Evolutionary conservation across 768 basidiomycete species (phyloP).

Genomic region (Hericium alpestre): DNA sequence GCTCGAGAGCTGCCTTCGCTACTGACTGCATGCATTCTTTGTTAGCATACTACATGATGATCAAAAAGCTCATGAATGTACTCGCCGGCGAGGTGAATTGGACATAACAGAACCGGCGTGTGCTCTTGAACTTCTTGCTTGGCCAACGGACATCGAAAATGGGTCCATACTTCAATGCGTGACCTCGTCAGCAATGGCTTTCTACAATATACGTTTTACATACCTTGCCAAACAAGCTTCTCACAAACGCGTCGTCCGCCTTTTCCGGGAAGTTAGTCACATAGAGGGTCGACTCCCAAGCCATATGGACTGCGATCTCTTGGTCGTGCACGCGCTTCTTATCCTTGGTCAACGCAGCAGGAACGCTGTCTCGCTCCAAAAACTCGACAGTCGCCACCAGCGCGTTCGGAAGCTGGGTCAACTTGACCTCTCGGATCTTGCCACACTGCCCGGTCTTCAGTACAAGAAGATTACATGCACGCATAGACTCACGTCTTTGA

Average conservation of each 20-base stretch:
- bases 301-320: constrained; percentile 79
- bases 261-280: constrained; percentile 91
- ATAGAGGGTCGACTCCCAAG: constrained; percentile 91
- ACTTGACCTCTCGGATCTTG: constrained; percentile 70
- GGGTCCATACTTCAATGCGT: constrained; percentile 58
- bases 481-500: constrained; percentile 64
- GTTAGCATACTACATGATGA: background rate
- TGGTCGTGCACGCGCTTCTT: constrained; percentile 73
- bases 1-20: constrained; percentile 68
- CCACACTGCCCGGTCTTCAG: constrained; percentile 56
- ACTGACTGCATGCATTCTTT: constrained; percentile 30
- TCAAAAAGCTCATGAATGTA: constrained; percentile 3
- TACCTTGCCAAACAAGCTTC: constrained; percentile 73
- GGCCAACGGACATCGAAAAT: constrained; percentile 97
- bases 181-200: background rate
- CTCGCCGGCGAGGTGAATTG: constrained; percentile 80
- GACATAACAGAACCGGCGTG: constrained; percentile 88
- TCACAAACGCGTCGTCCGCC: constrained; percentile 65
- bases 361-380: constrained; percentile 66
- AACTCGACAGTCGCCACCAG: constrained; percentile 89
- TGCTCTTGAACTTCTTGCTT: constrained; percentile 89
- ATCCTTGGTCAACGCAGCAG: constrained; percentile 85
- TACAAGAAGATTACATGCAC: constrained; percentile 9
- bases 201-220: constrained; percentile 7
- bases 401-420: constrained; percentile 47